Conservation (phyloP, 2,329 filamentous ascomycete genomes). For the Emergomyces africanus region DNA sequence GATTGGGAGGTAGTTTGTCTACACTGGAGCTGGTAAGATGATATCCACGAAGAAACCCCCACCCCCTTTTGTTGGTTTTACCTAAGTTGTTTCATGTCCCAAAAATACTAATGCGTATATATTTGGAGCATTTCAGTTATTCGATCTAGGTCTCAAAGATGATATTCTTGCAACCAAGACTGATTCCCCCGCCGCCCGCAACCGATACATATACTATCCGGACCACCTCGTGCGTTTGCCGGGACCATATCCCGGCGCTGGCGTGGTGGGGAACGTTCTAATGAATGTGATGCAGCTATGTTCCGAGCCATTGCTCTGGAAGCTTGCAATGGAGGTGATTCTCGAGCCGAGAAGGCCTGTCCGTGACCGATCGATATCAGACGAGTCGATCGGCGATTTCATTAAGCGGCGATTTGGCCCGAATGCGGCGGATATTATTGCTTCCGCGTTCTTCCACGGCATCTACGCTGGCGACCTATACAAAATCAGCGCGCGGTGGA, state of each 20-base stretch:
- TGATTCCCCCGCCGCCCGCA: slow-evolving; percentile 40
- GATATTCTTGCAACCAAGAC: slow-evolving; percentile 44
- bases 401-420: slow-evolving; percentile 38
- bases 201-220: slow-evolving; percentile 79
- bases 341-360: slow-evolving; percentile 20
- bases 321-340: slow-evolving; percentile 18
- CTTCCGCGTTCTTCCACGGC: slow-evolving; percentile 66
- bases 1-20: slow-evolving; percentile 46
- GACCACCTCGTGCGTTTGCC: slow-evolving; percentile 62
- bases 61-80: slow-evolving; percentile 6
- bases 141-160: slow-evolving; percentile 43
- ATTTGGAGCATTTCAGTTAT: slow-evolving; percentile 33
- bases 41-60: not conserved
- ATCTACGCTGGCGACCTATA: slow-evolving; percentile 76
- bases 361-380: slow-evolving; percentile 22
- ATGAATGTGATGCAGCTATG: slow-evolving; percentile 26
- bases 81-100: slow-evolving; percentile 1
- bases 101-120: not conserved
- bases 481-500: slow-evolving; percentile 48
- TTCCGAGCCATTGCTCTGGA: slow-evolving; percentile 35
- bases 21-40: slow-evolving; percentile 56
- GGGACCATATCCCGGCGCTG: slow-evolving; percentile 22
- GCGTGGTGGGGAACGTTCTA: slow-evolving; percentile 17
- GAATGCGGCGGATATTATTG: slow-evolving; percentile 41
- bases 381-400: slow-evolving; percentile 55